phyloP scores from a whole-genome alignment of 495 filamentous ascomycete genomes.

The Trichoderma orchidacearum region DNA sequence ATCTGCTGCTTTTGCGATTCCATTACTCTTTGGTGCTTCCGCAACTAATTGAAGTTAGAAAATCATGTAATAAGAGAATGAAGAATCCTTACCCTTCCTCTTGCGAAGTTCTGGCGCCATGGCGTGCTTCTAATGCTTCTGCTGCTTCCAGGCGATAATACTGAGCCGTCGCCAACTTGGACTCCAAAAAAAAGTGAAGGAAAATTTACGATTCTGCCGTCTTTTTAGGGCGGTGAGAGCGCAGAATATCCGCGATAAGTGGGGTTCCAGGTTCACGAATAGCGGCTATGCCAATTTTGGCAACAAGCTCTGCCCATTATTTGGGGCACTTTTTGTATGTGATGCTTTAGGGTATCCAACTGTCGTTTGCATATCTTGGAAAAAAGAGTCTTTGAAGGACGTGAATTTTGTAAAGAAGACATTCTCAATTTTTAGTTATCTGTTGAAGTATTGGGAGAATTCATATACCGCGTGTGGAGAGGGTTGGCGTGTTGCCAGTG shows the following conservation, averaged over 20 bases:
- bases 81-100: background rate
- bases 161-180: background rate
- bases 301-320: background rate
- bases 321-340: background rate
- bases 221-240: background rate
- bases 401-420: too few species aligned
- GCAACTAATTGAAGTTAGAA: background rate
- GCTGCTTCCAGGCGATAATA: background rate
- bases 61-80: background rate
- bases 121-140: background rate
- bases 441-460: too few species aligned
- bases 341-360: background rate
- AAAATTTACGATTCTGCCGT: conserved; percentile 4
- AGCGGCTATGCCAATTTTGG: background rate
- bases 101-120: background rate
- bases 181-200: background rate
- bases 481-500: too few species aligned
- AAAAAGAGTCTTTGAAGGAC: too few species aligned
- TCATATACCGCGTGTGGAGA: too few species aligned
- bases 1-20: background rate
- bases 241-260: background rate
- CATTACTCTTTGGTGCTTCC: background rate
- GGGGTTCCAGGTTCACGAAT: background rate
- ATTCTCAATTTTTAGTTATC: too few species aligned
- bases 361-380: too few species aligned